Conservation (phyloP, 345 rosid genomes). For the Citrus medica region DNA sequence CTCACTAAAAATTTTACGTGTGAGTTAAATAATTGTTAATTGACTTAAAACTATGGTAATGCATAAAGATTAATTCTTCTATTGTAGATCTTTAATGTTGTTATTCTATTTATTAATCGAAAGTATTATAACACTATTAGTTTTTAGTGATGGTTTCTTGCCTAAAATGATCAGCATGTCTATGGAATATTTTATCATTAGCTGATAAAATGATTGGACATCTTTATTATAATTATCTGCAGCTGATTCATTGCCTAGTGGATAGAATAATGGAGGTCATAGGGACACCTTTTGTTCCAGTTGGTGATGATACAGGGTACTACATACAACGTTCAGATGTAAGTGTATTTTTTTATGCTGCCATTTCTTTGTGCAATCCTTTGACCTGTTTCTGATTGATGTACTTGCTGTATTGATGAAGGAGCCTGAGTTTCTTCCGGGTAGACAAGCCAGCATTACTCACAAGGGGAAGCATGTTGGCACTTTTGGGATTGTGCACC, state of each 20-base stretch:
- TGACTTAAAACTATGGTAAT: neutral
- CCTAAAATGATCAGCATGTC: neutral
- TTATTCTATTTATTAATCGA: neutral
- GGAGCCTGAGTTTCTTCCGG: conserved; percentile 81
- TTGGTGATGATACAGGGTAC: conserved; percentile 55
- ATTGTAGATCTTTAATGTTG: neutral
- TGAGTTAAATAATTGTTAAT: neutral
- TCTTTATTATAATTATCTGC: conserved; percentile 19
- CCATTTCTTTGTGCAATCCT: neutral
- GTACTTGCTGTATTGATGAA: conserved; percentile 19
- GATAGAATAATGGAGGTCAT: conserved; percentile 92
- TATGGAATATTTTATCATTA: neutral
- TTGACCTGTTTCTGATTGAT: neutral
- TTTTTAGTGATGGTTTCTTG: neutral
- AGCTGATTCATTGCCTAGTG: conserved; percentile 85
- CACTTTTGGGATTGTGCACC: conserved; percentile 82
- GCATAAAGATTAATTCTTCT: neutral
- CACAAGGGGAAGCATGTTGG: conserved; percentile 71
- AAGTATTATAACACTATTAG: neutral
- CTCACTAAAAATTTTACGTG: neutral
- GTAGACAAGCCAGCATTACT: conserved; percentile 83
- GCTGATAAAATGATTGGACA: neutral
- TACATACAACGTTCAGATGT: conserved; percentile 60
- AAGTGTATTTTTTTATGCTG: conserved; percentile 23
- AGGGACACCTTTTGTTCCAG: conserved; percentile 61